Conservation (phyloP, 2,329 filamentous ascomycete species). For the Juglanconis juglandina region DNA sequence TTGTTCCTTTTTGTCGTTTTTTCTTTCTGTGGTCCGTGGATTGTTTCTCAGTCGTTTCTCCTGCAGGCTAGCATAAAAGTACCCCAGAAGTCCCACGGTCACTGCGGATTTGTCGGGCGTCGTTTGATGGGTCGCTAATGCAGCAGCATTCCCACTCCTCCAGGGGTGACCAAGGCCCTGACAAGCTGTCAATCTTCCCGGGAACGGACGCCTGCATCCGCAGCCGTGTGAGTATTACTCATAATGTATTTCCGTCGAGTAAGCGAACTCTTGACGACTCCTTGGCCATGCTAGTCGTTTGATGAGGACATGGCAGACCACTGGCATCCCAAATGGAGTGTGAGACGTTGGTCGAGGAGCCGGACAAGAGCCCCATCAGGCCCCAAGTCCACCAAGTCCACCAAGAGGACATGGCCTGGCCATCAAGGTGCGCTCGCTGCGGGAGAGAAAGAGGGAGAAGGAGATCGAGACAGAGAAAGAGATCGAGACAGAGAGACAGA, state of each 20-base stretch:
- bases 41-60: not conserved
- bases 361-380: not conserved
- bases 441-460: not conserved
- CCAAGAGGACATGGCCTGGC: not conserved
- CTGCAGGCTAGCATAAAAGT: not conserved
- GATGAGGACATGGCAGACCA: not conserved
- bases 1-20: too few relatives aligned
- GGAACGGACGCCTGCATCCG: not conserved
- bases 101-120: not conserved
- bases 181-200: not conserved
- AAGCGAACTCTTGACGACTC: not conserved
- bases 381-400: not conserved
- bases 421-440: too few relatives aligned
- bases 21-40: not conserved
- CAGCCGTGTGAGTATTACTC: not conserved
- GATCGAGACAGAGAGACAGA: too few relatives aligned
- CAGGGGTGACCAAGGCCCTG: not conserved
- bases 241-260: not conserved
- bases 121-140: not conserved
- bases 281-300: not conserved
- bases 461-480: too few relatives aligned
- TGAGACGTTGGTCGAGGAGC: not conserved
- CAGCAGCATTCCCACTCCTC: not conserved
- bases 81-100: not conserved
- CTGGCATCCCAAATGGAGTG: not conserved